These are phyloP conservation scores for Dryas drummondii DNA, from an alignment of 306 rosid genomes.

Conservation along the genomic window DNA sequence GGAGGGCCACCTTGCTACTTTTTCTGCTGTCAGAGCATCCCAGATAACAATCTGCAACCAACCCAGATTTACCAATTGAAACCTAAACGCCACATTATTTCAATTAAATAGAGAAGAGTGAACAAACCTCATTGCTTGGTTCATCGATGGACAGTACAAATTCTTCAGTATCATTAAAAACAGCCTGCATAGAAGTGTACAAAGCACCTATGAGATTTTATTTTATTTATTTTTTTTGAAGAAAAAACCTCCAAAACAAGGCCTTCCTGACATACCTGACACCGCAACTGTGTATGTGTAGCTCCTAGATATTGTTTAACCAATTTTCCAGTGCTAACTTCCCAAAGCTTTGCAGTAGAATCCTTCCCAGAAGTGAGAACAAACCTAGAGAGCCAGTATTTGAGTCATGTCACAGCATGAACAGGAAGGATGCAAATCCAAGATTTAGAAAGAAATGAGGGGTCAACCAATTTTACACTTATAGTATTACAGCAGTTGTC, in stretches of 20 bases:
- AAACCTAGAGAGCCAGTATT: conserved; percentile 49
- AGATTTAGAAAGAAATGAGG: not conserved
- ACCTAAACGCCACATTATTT: conserved; percentile 2
- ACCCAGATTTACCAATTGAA: conserved; percentile 26
- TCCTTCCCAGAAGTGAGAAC: conserved; percentile 94
- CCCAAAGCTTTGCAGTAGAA: conserved; percentile 84
- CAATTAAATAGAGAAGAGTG: conserved; percentile 16
- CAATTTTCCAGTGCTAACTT: conserved; percentile 84
- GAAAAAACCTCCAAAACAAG: not conserved
- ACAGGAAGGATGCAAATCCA: conserved; percentile 2
- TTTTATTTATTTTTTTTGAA: not conserved
- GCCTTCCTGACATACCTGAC: conserved; percentile 54
- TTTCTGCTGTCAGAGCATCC: conserved; percentile 86
- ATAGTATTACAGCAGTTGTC: not conserved
- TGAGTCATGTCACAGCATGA: conserved; percentile 24
- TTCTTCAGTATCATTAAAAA: conserved; percentile 75
- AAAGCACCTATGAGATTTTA: conserved; percentile 1
- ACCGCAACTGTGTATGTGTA: conserved; percentile 65
- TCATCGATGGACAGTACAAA: conserved; percentile 83
- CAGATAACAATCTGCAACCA: conserved; percentile 71
- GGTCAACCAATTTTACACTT: not conserved
- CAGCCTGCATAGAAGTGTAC: conserved; percentile 55
- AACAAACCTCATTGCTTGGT: conserved; percentile 79
- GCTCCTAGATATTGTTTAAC: conserved; percentile 85
- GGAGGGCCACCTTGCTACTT: conserved; percentile 84